Evolutionary conservation across 345 rosid genomes (phyloP).

Genomic region (Erodium maritimum): DNA sequence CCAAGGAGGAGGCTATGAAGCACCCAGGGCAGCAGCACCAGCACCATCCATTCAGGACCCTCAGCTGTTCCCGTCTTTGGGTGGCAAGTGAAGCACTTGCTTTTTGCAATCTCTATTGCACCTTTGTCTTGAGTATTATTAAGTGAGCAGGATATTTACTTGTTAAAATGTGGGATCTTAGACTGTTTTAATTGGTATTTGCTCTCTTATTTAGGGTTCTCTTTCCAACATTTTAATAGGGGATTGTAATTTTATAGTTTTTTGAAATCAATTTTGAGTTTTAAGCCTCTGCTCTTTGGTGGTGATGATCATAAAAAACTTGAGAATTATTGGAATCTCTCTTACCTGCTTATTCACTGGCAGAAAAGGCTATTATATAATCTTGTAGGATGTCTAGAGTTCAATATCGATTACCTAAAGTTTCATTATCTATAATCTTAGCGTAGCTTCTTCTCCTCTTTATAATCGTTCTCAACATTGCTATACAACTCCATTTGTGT

Average conservation of each 20-base stretch:
- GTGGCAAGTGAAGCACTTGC: slow-evolving; percentile 53
- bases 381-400: too few relatives aligned
- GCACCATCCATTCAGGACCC: slow-evolving; percentile 73
- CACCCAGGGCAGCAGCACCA: slow-evolving; percentile 20
- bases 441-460: too few relatives aligned
- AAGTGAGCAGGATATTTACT: neutral
- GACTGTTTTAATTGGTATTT: neutral
- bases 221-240: neutral
- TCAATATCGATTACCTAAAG: too few relatives aligned
- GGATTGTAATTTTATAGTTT: neutral
- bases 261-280: neutral
- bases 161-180: neutral
- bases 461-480: too few relatives aligned
- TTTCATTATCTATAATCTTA: too few relatives aligned
- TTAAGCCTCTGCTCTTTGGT: neutral
- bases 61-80: slow-evolving; percentile 83
- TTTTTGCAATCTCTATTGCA: neutral
- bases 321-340: too few relatives aligned
- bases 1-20: neutral
- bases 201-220: neutral
- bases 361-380: too few relatives aligned
- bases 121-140: neutral
- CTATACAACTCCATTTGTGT: too few relatives aligned
- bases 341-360: too few relatives aligned
- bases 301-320: too few relatives aligned